Base-by-base conservation (phyloP, 2,329 filamentous ascomycete species). In the Trichoderma afroharzianum region DNA sequence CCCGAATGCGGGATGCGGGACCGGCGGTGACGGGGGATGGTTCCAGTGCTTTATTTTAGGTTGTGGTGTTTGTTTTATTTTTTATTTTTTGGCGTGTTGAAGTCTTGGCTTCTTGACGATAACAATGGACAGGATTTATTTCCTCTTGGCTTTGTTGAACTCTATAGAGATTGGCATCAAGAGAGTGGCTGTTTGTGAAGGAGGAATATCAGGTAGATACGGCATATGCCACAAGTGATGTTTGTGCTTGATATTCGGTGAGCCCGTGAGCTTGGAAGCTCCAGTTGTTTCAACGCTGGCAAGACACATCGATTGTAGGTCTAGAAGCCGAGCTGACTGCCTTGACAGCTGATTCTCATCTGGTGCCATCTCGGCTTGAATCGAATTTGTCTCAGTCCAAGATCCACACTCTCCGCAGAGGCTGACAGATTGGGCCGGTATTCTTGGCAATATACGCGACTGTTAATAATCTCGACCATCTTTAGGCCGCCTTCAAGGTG, bases 1-100 rank as follows among this genome's bases (percentile, higher is more conserved):
- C n/a, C 69, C 63, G 62, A 71, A 71, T 66, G 63, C 63, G 21
- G 63, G 43, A 57, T 66, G 47, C 59, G 59, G 59, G 59, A 63
- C 36, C 21, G 67, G 67, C 67, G 67, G 57, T 69, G 9, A 26
- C 15, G 57, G 11, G 11, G n/a, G 47, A 53, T 53, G 21, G 21
- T 7, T 26, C 9, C 3, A 4, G 26, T 28, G 53, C 3, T 28
- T 50, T 50, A 21, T 50, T 50, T 50, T 50, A 50, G 53, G 26
- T 26, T 43, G 39, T n/a, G 36, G 36, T 36, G 28, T 5, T n/a
- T n/a, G n/a, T n/a, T n/a, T n/a, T n/a, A n/a, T n/a, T n/a, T n/a
- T n/a, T n/a, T n/a, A n/a, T n/a, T n/a, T 30, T 30, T 30, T 33
- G 32, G 12, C 11, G 11, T 30, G 15, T 43, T n/a, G 4, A 50